Conservation (phyloP, 805 yeast genomes). For the Wickerhamia fluorescens region DNA sequence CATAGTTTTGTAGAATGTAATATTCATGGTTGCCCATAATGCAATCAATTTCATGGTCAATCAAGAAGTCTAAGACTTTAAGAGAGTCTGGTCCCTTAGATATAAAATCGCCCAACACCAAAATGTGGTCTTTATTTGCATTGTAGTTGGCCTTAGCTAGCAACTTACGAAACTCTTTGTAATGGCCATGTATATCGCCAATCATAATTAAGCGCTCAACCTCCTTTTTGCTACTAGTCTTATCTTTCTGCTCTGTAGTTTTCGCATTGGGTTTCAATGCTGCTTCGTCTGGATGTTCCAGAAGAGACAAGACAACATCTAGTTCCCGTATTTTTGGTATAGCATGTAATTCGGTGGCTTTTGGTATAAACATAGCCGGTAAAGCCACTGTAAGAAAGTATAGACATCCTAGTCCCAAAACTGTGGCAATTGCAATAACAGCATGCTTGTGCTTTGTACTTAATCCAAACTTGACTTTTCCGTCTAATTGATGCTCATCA, state of each 20-base stretch:
- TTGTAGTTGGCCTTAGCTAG: slow-evolving; percentile 44
- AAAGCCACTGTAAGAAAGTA: slow-evolving; percentile 26
- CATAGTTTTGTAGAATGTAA: slow-evolving; percentile 58
- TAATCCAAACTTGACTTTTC: too few species aligned
- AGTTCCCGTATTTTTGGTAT: slow-evolving; percentile 9
- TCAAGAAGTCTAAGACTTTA: slow-evolving; percentile 52
- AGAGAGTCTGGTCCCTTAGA: slow-evolving; percentile 77
- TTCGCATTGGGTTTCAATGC: too few species aligned
- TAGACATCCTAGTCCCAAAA: slow-evolving; percentile 10
- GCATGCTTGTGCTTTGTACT: slow-evolving; percentile 9
- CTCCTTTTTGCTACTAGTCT: slow-evolving; percentile 1
- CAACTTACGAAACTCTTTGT: slow-evolving; percentile 45
- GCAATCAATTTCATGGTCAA: slow-evolving; percentile 56
- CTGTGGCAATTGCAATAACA: slow-evolving; percentile 8
- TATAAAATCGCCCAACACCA: slow-evolving; percentile 78
- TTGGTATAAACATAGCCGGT: slow-evolving; percentile 31
- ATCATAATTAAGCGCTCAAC: slow-evolving; percentile 54
- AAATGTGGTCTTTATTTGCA: slow-evolving; percentile 45
- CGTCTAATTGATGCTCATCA: slow-evolving; percentile 7
- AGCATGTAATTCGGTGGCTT: slow-evolving; percentile 17
- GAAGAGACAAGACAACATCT: too few species aligned
- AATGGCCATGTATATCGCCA: slow-evolving; percentile 88
- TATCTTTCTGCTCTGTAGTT: slow-evolving; percentile 1
- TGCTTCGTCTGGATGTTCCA: too few species aligned
- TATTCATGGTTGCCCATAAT: slow-evolving; percentile 88